phyloP scores from a whole-genome alignment of 2,329 filamentous ascomycete genomes.

The Aureobasidium sp. region DNA sequence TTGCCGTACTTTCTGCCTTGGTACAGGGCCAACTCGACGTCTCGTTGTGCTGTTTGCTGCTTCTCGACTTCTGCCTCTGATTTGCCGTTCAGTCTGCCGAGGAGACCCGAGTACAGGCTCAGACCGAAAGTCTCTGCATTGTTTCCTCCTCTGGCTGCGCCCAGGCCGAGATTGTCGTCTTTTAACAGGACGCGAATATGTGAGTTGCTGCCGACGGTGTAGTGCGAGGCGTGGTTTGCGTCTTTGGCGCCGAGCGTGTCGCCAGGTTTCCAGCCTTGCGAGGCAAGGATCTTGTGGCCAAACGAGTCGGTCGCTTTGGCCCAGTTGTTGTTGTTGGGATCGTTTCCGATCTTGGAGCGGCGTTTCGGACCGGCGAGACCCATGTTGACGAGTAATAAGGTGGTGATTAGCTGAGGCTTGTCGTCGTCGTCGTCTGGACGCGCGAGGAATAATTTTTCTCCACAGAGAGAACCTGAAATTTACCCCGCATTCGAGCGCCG shows the following conservation, averaged over 20 bases:
- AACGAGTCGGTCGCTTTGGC: conserved; percentile 72
- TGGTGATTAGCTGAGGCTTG: not conserved
- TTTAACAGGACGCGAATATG: conserved; percentile 82
- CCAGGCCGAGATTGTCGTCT: conserved; percentile 85
- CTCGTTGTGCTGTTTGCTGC: conserved; percentile 61
- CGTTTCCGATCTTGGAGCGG: conserved; percentile 68
- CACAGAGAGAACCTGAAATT: not conserved
- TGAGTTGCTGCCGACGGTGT: conserved; percentile 73
- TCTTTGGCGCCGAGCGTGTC: conserved; percentile 72
- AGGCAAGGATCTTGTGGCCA: conserved; percentile 80
- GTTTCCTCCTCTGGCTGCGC: conserved; percentile 68
- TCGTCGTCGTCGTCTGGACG: not conserved
- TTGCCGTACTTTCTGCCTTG: conserved; percentile 68
- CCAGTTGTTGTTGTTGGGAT: conserved; percentile 97
- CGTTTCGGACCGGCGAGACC: conserved; percentile 58
- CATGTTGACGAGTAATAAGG: conserved; percentile 42
- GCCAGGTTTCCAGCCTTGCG: conserved; percentile 87
- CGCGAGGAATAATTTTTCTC: conserved; percentile 8
- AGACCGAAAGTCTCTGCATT: conserved; percentile 70
- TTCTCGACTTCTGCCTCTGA: conserved; percentile 64
- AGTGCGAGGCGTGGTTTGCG: conserved; percentile 65
- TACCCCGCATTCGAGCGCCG: not conserved
- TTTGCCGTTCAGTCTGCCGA: conserved; percentile 86
- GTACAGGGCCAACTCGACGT: conserved; percentile 66
- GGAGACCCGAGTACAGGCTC: conserved; percentile 75